A percentile compares a stretch with the other conserved stretches of the same genome.
phyloP scores from a whole-genome alignment of 225 moss, liverwort and hornwort species.

The Pleurozium schreberi region DNA sequence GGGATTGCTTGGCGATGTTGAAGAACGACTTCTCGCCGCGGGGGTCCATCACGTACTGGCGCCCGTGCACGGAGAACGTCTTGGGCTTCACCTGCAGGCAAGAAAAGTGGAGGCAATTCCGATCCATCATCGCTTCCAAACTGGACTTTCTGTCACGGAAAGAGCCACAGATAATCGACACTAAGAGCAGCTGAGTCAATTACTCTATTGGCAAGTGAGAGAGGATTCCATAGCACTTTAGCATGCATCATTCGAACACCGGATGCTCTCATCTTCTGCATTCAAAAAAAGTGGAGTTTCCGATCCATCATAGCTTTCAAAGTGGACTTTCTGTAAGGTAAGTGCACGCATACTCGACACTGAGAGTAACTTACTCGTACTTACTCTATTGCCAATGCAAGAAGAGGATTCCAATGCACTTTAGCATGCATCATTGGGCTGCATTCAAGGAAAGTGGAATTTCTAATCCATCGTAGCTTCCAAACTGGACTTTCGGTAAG shows the following conservation, averaged over 20 bases:
- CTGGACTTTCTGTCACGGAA: background rate
- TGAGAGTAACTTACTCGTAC: background rate
- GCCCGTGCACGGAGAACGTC: constrained; percentile 50
- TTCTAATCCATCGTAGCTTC: background rate
- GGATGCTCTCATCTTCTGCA: background rate
- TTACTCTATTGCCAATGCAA: background rate
- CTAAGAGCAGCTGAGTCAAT: background rate
- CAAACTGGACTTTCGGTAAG: background rate
- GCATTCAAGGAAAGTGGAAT: background rate
- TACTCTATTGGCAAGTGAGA: background rate
- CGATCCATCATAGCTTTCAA: background rate
- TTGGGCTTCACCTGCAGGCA: constrained; percentile 51
- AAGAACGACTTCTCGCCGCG: constrained; percentile 40
- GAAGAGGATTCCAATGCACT: background rate
- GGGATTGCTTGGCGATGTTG: constrained; percentile 69
- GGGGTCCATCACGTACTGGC: constrained; percentile 47
- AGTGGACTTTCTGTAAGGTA: background rate
- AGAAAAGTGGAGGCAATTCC: background rate
- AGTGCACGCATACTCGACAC: background rate
- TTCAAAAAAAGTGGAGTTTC: background rate
- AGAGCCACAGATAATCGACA: background rate
- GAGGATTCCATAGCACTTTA: background rate
- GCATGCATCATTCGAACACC: background rate
- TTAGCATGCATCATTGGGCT: background rate
- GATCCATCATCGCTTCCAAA: background rate